phyloP scores from a whole-genome alignment of 305 asterid species.

The Fraxinus nigra region DNA sequence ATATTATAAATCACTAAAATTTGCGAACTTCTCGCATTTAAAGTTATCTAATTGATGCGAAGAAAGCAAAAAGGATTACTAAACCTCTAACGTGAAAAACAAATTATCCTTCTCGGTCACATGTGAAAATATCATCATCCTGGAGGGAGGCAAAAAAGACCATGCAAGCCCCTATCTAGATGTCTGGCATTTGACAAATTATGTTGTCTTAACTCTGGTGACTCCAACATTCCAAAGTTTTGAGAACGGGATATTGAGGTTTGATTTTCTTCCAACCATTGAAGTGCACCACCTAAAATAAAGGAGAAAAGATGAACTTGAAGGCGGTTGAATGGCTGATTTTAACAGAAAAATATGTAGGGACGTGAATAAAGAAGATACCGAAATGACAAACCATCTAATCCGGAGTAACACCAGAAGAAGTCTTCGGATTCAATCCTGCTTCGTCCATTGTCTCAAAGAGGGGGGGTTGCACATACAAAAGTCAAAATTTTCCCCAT shows the following conservation, averaged over 20 bases:
- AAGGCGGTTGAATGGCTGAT: constrained; percentile 1
- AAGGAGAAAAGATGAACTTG: not conserved
- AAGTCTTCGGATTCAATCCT: constrained; percentile 84
- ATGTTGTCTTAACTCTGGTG: constrained; percentile 81
- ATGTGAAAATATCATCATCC: constrained; percentile 37
- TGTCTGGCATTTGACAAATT: constrained; percentile 90
- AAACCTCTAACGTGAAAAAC: constrained; percentile 67
- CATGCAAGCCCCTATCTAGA: constrained; percentile 97
- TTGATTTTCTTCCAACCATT: constrained; percentile 87
- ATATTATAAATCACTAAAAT: not conserved
- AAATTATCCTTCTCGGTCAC: constrained; percentile 49
- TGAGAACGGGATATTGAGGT: constrained; percentile 66
- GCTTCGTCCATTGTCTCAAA: constrained; percentile 87
- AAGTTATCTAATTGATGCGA: constrained; percentile 6
- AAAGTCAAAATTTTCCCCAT: constrained; percentile 70
- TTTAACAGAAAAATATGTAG: not conserved
- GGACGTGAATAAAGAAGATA: constrained; percentile 18
- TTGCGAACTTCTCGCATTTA: not conserved
- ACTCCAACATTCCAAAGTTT: constrained; percentile 75
- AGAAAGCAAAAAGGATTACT: not conserved
- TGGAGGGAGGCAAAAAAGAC: constrained; percentile 70
- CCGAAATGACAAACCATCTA: constrained; percentile 94
- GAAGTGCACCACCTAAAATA: constrained; percentile 85
- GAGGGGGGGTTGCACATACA: constrained; percentile 98
- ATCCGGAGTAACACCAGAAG: constrained; percentile 84